Evolutionary conservation across 2,329 filamentous ascomycete species (phyloP).

Genomic region (Bipolaris bicolor): DNA sequence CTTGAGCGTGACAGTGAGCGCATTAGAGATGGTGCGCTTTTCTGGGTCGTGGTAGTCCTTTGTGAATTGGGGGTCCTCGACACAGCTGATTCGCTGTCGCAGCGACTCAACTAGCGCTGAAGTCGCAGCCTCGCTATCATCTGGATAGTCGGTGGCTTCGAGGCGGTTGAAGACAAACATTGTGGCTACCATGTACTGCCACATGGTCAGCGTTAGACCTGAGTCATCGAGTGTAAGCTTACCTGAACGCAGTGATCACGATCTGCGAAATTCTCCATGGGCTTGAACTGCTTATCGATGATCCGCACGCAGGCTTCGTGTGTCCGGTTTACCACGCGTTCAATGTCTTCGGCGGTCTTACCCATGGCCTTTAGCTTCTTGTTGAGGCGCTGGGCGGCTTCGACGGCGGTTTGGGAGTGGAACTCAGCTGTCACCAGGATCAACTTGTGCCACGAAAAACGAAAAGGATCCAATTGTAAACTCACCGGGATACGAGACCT

Average conservation of each 20-base stretch:
- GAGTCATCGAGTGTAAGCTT: conserved; percentile 18
- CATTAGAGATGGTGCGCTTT: conserved; percentile 96
- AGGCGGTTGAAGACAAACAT: conserved; percentile 97
- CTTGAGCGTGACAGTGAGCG: conserved; percentile 90
- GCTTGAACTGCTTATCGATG: conserved; percentile 99
- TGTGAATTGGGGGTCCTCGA: conserved; percentile 95
- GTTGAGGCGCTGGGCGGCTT: conserved; percentile 89
- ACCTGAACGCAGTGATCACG: conserved; percentile 97
- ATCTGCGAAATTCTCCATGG: conserved; percentile 99
- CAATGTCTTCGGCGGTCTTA: conserved; percentile 90
- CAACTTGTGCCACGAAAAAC: not conserved
- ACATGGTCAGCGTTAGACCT: conserved; percentile 28
- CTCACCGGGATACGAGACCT: conserved; percentile 95
- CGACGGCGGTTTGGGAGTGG: conserved; percentile 97
- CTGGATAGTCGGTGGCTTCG: conserved; percentile 89
- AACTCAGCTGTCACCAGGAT: conserved; percentile 71
- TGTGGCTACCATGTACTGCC: conserved; percentile 88
- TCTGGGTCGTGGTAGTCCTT: conserved; percentile 92
- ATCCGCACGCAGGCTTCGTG: conserved; percentile 99
- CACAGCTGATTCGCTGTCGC: conserved; percentile 90
- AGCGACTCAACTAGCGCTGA: conserved; percentile 89
- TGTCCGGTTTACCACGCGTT: conserved; percentile 89
- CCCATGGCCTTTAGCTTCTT: conserved; percentile 80
- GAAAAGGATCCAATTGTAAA: not conserved
- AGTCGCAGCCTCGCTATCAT: conserved; percentile 89